Evolutionary conservation across 805 yeast genomes (phyloP).

Genomic region (Barnettozyma populi): DNA sequence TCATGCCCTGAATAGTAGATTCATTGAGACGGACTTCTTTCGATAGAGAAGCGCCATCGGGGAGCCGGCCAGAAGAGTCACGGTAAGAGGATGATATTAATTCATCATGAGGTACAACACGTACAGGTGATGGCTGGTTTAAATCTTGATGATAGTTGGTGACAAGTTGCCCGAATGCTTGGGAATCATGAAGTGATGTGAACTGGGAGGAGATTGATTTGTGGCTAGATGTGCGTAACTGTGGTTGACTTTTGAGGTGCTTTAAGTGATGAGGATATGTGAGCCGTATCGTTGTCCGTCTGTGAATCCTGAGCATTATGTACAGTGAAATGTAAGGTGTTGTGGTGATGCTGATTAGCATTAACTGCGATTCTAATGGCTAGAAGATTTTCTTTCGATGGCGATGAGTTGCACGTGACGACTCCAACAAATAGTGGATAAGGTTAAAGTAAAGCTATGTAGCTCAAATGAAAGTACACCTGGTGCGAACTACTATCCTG

Average conservation of each 20-base stretch:
- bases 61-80: constrained; percentile 18
- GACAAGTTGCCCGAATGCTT: constrained; percentile 39
- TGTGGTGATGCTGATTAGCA: neutral
- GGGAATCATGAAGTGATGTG: constrained; percentile 34
- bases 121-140: constrained; percentile 25
- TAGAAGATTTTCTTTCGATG: neutral
- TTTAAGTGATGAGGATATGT: neutral
- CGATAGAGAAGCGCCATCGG: constrained; percentile 13
- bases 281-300: neutral
- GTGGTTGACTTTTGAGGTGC: neutral
- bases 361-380: neutral
- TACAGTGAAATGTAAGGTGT: neutral
- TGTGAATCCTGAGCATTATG: neutral
- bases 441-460: neutral
- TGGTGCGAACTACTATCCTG: neutral
- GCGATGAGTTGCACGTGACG: neutral
- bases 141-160: constrained; percentile 32
- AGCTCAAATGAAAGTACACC: too few species aligned
- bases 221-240: neutral
- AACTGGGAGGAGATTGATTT: constrained; percentile 12
- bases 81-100: constrained; percentile 26
- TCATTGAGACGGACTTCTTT: constrained; percentile 44
- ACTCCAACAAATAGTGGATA: neutral
- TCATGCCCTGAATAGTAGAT: constrained; percentile 51
- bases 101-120: constrained; percentile 34